phyloP scores from a whole-genome alignment of 768 basidiomycete species.

The Pholiota microspora region DNA sequence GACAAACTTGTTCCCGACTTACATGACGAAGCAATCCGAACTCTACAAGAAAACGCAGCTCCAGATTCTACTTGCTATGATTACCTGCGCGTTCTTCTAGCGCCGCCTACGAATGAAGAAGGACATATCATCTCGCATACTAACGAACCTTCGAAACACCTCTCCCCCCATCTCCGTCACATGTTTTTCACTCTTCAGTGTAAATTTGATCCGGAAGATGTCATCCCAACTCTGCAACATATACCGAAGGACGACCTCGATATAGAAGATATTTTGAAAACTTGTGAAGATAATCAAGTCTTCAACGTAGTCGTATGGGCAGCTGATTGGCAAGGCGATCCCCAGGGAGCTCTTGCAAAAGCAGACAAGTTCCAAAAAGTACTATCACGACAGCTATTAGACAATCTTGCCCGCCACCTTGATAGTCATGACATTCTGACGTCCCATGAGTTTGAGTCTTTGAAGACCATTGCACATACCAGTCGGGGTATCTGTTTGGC shows the following conservation, averaged over 20 bases:
- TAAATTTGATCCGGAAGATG: constrained; percentile 58
- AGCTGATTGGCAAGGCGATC: constrained; percentile 59
- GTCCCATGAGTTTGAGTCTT: constrained; percentile 38
- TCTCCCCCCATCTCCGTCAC: constrained; percentile 50
- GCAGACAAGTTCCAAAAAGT: constrained; percentile 57
- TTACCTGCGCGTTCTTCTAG: constrained; percentile 77
- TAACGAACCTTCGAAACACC: constrained; percentile 35
- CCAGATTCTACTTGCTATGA: constrained; percentile 56
- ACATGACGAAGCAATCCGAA: constrained; percentile 62
- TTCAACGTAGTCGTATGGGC: constrained; percentile 86
- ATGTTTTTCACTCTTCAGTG: constrained; percentile 76
- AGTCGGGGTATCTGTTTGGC: constrained; percentile 71
- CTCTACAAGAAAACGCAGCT: constrained; percentile 37
- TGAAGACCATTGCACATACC: constrained; percentile 58
- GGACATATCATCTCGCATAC: constrained; percentile 29
- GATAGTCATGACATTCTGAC: constrained; percentile 21
- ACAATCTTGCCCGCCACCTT: constrained; percentile 27
- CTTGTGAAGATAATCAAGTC: constrained; percentile 65
- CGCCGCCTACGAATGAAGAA: constrained; percentile 46
- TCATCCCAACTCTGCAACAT: constrained; percentile 60
- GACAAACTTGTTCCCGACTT: constrained; percentile 64
- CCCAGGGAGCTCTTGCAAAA: constrained; percentile 63
- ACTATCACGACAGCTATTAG: constrained; percentile 44
- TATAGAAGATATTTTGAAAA: constrained; percentile 48
- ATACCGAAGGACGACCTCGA: constrained; percentile 56